Evolutionary conservation across 2,329 filamentous ascomycete genomes (phyloP).

Genomic region (Fusarium albidum): DNA sequence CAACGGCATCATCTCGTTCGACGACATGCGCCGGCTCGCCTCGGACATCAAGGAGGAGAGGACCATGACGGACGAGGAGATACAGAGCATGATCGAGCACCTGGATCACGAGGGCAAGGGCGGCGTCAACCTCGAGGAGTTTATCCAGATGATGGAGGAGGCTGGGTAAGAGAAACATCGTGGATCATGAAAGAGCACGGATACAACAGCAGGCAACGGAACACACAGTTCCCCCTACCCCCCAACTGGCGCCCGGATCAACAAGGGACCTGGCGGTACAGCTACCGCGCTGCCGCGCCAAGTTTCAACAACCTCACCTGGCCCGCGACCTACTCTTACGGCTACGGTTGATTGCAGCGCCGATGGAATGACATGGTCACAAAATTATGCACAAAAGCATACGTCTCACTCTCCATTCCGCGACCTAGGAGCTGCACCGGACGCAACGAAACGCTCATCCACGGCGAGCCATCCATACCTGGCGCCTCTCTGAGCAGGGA

Average conservation of each 20-base stretch:
- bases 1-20: slow-evolving; percentile 90
- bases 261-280: background rate
- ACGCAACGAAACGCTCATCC: slow-evolving; percentile 7
- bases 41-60: slow-evolving; percentile 83
- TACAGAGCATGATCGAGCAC: slow-evolving; percentile 96
- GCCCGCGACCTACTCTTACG: background rate
- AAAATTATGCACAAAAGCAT: slow-evolving; percentile 3
- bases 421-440: background rate
- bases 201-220: slow-evolving; percentile 9
- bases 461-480: slow-evolving; percentile 6
- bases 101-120: slow-evolving; percentile 96
- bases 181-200: background rate
- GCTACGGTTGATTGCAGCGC: background rate
- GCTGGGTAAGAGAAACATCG: slow-evolving; percentile 47
- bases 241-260: background rate
- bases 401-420: slow-evolving; percentile 4
- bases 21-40: slow-evolving; percentile 87
- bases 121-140: slow-evolving; percentile 74
- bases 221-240: no score
- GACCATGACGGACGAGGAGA: slow-evolving; percentile 89
- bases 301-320: background rate
- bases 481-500: background rate
- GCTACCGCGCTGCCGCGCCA: background rate
- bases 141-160: slow-evolving; percentile 68
- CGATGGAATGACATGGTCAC: background rate